Conservation (phyloP, 306 rosid species). For the Cucurbita moschata region DNA sequence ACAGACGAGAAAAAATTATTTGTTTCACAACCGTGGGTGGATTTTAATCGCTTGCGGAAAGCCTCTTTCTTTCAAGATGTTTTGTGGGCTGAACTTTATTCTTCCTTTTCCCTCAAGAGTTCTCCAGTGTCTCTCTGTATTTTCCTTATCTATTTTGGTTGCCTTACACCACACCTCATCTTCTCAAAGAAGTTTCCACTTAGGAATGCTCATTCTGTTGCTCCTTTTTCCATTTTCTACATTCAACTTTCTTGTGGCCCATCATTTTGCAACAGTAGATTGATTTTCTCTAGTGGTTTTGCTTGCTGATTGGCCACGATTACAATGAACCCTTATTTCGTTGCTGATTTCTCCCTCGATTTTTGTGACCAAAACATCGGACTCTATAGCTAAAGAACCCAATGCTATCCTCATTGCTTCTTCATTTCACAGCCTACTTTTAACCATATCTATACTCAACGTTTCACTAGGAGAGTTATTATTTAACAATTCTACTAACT, state of each 20-base stretch:
- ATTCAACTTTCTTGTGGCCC: conserved; percentile 3
- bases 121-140: background rate
- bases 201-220: background rate
- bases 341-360: background rate
- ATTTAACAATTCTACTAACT: background rate
- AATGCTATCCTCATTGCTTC: background rate
- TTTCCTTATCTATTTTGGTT: background rate
- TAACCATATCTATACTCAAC: background rate
- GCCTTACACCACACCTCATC: background rate
- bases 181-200: background rate
- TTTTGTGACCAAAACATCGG: background rate
- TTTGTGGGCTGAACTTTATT: background rate
- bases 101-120: background rate
- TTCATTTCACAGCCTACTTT: background rate
- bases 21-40: background rate
- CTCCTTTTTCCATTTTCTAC: background rate
- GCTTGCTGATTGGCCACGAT: background rate
- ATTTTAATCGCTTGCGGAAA: background rate
- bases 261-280: background rate
- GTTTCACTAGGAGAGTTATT: background rate
- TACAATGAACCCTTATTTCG: background rate
- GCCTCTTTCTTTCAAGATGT: too few species aligned
- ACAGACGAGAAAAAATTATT: background rate
- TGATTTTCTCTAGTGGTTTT: background rate
- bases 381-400: background rate